Conservation (phyloP, 2,329 filamentous ascomycete genomes). For the Aspergillus sojae region DNA sequence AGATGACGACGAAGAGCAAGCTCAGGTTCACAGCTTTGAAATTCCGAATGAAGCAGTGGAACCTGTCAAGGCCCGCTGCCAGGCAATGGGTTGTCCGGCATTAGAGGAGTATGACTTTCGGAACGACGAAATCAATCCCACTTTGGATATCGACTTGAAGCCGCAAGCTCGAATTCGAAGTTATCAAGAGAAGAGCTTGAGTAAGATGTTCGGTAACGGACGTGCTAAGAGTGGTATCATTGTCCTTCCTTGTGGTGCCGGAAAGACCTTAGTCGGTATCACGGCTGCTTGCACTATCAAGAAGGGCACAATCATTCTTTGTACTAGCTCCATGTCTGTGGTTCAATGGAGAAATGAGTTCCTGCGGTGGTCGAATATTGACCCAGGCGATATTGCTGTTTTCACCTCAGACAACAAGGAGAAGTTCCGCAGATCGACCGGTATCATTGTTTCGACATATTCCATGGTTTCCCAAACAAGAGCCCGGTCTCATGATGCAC, state of each 20-base stretch:
- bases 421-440: slow-evolving; percentile 81
- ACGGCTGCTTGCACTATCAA: slow-evolving; percentile 97
- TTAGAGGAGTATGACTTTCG: slow-evolving; percentile 97
- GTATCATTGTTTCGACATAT: slow-evolving; percentile 96
- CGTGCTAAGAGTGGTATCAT: slow-evolving; percentile 97
- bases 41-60: slow-evolving; percentile 83
- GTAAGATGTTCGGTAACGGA: slow-evolving; percentile 99
- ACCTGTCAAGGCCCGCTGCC: slow-evolving; percentile 83
- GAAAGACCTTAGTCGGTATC: slow-evolving; percentile 97
- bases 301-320: slow-evolving; percentile 92
- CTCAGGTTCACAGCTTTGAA: slow-evolving; percentile 90
- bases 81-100: slow-evolving; percentile 82
- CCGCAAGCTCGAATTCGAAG: slow-evolving; percentile 86
- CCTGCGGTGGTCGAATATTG: slow-evolving; percentile 98
- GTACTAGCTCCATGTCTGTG: slow-evolving; percentile 96
- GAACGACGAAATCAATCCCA: slow-evolving; percentile 85
- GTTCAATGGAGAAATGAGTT: slow-evolving; percentile 97
- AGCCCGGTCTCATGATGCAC: slow-evolving; percentile 84
- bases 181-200: slow-evolving; percentile 96
- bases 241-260: slow-evolving; percentile 91
- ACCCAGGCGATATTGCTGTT: slow-evolving; percentile 87
- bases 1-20: slow-evolving; percentile 80
- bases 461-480: slow-evolving; percentile 96
- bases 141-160: slow-evolving; percentile 88
- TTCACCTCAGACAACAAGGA: slow-evolving; percentile 95